Percentiles rank a stretch among this genome's conserved stretches.
phyloP scores from a whole-genome alignment of 495 filamentous ascomycete species.

The Aspergillus wentii region DNA sequence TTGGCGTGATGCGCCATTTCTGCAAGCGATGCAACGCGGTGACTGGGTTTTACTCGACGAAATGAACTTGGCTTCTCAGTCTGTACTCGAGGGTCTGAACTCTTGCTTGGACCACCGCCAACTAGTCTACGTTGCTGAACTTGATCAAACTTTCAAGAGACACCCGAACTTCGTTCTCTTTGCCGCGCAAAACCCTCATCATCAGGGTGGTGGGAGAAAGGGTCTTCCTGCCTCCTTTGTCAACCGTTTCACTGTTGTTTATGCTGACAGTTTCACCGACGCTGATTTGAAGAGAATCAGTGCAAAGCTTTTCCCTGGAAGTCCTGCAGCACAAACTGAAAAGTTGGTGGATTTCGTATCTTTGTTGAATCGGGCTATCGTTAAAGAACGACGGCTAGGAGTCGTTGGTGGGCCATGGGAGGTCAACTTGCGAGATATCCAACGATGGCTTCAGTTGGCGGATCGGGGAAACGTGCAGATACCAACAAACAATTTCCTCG shows the following conservation, averaged over 20 bases:
- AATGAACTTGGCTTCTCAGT: constrained; percentile 98
- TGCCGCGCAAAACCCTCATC: constrained; percentile 95
- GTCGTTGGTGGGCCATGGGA: constrained; percentile 91
- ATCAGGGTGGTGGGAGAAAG: constrained; percentile 94
- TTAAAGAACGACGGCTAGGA: constrained; percentile 61
- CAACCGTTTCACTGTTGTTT: constrained; percentile 96
- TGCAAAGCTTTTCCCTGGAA: constrained; percentile 62
- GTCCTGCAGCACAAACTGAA: constrained; percentile 48
- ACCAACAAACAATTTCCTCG: constrained; percentile 65
- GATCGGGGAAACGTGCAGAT: constrained; percentile 41
- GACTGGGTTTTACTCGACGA: constrained; percentile 97
- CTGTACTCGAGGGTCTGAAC: constrained; percentile 94
- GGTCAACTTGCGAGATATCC: constrained; percentile 89
- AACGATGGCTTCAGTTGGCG: constrained; percentile 80
- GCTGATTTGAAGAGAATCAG: constrained; percentile 82
- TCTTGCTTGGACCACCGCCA: constrained; percentile 96
- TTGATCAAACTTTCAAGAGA: constrained; percentile 86
- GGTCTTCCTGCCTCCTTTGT: constrained; percentile 94
- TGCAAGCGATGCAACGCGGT: constrained; percentile 92
- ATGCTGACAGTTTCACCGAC: constrained; percentile 80
- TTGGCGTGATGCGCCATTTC: constrained; percentile 93
- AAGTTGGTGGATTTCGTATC: constrained; percentile 79
- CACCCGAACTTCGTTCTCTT: constrained; percentile 90
- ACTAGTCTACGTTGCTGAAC: constrained; percentile 90
- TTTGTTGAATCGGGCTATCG: constrained; percentile 64